phyloP scores from a whole-genome alignment of 306 rosid species.

The Vicia faba region DNA sequence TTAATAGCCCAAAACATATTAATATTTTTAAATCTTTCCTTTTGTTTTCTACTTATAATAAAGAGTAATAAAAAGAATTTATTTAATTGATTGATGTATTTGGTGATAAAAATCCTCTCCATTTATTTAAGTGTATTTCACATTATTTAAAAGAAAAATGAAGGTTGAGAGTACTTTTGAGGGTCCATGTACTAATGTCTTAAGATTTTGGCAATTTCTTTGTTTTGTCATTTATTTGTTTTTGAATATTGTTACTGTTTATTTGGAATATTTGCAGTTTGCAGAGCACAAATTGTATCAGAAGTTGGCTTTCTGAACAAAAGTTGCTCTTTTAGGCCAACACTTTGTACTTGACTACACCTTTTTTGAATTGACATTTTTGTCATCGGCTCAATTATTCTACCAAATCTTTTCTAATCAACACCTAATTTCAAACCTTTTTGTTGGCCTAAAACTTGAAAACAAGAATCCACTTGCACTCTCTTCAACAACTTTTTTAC shows the following conservation, averaged over 20 bases:
- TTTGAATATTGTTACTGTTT: neutral
- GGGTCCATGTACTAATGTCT: too few species aligned
- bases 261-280: slow-evolving; percentile 21
- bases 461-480: neutral
- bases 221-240: neutral
- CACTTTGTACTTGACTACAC: neutral
- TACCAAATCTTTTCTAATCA: neutral
- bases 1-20: too few species aligned
- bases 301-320: slow-evolving; percentile 1
- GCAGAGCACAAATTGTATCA: slow-evolving; percentile 11
- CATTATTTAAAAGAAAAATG: too few species aligned
- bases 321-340: slow-evolving; percentile 3
- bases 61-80: too few species aligned
- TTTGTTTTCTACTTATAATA: too few species aligned
- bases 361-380: neutral
- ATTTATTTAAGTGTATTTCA: too few species aligned
- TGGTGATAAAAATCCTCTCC: too few species aligned
- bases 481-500: slow-evolving; percentile 34
- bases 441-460: neutral
- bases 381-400: neutral
- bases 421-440: slow-evolving; percentile 2
- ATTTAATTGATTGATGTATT: too few species aligned
- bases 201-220: neutral
- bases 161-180: too few species aligned
- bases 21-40: too few species aligned